A percentile compares a stretch with the other conserved stretches of the same genome.
phyloP scores from a whole-genome alignment of 805 yeast species.

The Lachancea sp. region DNA sequence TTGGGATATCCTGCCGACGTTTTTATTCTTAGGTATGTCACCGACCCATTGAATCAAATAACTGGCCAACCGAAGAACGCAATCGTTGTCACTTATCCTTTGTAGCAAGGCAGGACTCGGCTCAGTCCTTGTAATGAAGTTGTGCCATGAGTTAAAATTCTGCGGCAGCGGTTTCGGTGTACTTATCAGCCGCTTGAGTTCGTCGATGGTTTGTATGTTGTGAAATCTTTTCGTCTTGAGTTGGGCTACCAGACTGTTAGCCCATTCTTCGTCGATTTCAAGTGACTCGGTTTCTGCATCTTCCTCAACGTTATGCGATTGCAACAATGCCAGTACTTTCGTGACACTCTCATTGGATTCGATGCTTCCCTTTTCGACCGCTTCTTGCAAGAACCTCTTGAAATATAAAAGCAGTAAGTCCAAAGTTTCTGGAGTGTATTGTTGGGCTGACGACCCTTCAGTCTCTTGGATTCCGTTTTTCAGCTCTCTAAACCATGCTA shows the following conservation, averaged over 20 bases:
- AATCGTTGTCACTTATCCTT: conserved; percentile 13
- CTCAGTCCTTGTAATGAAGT: conserved; percentile 23
- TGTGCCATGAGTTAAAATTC: conserved; percentile 28
- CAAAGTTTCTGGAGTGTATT: conserved; percentile 17
- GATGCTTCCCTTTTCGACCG: neutral
- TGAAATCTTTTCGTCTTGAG: conserved; percentile 12
- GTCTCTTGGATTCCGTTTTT: neutral
- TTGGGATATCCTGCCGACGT: conserved; percentile 12
- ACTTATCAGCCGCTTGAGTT: conserved; percentile 15
- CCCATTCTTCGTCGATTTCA: conserved; percentile 24
- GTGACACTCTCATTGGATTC: neutral
- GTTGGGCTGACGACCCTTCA: conserved; percentile 8
- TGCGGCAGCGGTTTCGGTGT: conserved; percentile 12
- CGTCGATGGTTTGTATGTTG: conserved; percentile 9
- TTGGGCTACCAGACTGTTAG: conserved; percentile 10
- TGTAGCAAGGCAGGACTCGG: conserved; percentile 16
- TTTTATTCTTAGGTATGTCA: conserved; percentile 17
- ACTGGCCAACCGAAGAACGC: conserved; percentile 17
- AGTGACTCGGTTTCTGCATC: conserved; percentile 10
- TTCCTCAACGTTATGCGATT: conserved; percentile 9
- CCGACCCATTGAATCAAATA: conserved; percentile 27
- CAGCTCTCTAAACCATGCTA: conserved; percentile 7
- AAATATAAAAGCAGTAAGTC: conserved; percentile 19
- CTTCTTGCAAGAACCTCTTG: conserved; percentile 14
- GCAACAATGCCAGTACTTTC: conserved; percentile 13